These are phyloP conservation scores for Terana coerulea DNA, from an alignment of 768 basidiomycete genomes.

Conservation along the genomic window DNA sequence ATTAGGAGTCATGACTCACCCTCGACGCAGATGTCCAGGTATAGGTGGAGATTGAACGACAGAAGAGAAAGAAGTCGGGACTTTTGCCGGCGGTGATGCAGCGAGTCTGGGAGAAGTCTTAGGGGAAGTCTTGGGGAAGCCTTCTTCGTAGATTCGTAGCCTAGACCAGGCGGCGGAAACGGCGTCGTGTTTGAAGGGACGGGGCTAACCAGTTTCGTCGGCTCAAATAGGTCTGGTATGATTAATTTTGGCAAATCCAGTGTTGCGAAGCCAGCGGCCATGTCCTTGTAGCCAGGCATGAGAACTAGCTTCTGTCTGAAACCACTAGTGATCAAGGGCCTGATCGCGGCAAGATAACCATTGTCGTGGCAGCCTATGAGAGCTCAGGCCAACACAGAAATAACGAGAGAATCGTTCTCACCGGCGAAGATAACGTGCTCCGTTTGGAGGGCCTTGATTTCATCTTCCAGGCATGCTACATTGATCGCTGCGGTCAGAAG, in stretches of 20 bases:
- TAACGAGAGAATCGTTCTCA: conserved; percentile 17
- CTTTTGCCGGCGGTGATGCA: not conserved
- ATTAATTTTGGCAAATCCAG: conserved; percentile 51
- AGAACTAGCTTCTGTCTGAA: conserved; percentile 62
- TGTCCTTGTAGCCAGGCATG: conserved; percentile 57
- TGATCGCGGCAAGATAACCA: conserved; percentile 62
- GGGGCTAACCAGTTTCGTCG: conserved; percentile 31
- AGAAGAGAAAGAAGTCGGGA: not conserved
- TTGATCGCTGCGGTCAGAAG: not conserved
- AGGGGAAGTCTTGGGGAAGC: too few species aligned
- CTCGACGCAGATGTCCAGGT: not conserved
- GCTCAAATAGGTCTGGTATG: conserved; percentile 57
- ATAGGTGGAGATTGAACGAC: conserved; percentile 5
- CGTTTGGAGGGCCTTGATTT: conserved; percentile 54
- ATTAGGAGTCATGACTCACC: not conserved
- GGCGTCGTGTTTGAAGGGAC: not conserved
- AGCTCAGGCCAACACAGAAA: not conserved
- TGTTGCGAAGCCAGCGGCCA: conserved; percentile 56
- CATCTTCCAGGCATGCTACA: conserved; percentile 37
- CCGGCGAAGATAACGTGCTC: conserved; percentile 68
- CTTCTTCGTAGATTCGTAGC: too few species aligned
- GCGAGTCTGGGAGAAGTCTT: too few species aligned
- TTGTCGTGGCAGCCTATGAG: conserved; percentile 65
- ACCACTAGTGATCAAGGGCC: conserved; percentile 62
- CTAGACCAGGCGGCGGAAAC: not conserved